A percentile compares a stretch with the other conserved stretches of the same genome.
phyloP scores from a whole-genome alignment of 345 rosid species.

The Eucalyptus cloeziana region DNA sequence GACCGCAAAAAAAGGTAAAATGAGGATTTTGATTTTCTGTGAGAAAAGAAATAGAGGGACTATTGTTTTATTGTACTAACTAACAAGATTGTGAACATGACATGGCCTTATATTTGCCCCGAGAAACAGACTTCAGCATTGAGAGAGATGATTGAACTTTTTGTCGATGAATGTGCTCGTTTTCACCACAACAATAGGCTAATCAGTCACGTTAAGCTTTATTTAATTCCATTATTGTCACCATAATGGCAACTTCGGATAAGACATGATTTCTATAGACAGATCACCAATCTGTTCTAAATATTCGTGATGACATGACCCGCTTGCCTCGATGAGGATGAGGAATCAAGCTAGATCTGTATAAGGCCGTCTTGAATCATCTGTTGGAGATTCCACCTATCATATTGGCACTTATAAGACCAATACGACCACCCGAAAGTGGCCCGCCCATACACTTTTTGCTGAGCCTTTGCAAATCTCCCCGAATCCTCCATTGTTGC shows the following conservation, averaged over 20 bases:
- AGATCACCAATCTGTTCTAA: background rate
- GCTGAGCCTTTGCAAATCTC: background rate
- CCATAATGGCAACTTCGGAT: background rate
- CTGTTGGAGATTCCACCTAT: background rate
- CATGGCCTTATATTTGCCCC: background rate
- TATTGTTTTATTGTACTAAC: background rate
- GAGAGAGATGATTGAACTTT: background rate
- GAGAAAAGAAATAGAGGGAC: background rate
- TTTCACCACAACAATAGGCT: background rate
- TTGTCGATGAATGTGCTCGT: background rate
- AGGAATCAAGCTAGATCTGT: background rate
- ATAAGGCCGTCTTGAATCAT: background rate
- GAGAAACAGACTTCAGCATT: background rate
- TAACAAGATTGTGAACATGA: background rate
- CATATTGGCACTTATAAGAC: background rate
- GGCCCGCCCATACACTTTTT: background rate
- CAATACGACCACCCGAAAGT: background rate
- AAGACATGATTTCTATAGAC: background rate
- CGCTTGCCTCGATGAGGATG: background rate
- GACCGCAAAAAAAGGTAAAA: background rate
- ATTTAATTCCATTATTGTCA: background rate
- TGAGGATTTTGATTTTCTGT: constrained; percentile 12
- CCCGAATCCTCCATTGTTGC: background rate
- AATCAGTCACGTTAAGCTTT: background rate
- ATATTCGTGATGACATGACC: background rate